Conservation (phyloP, 768 basidiomycete species). For the Solioccasus polychromus region DNA sequence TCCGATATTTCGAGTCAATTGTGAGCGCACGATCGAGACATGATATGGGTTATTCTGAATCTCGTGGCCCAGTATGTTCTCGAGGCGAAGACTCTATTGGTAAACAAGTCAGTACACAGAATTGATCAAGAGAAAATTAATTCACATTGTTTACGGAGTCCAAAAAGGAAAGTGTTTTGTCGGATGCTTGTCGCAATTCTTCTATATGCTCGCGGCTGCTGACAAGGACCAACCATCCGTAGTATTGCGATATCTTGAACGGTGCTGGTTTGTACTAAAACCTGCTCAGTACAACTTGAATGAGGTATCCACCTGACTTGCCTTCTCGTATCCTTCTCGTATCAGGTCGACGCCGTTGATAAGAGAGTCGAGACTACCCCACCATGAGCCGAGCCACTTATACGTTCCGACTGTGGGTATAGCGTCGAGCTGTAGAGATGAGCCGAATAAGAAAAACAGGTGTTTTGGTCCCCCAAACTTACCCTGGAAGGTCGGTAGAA, state of each 20-base stretch:
- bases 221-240: slow-evolving; percentile 41
- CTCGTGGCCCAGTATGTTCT: slow-evolving; percentile 38
- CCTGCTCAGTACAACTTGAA: background rate
- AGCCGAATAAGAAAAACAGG: too few relatives aligned
- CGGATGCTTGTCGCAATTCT: slow-evolving; percentile 39
- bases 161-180: slow-evolving; percentile 35
- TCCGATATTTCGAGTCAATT: slow-evolving; percentile 38
- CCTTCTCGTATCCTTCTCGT: slow-evolving; percentile 32
- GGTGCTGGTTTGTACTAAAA: slow-evolving; percentile 25
- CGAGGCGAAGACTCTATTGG: slow-evolving; percentile 34
- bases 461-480: too few relatives aligned
- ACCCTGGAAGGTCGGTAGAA: too few relatives aligned
- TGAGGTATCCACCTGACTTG: background rate
- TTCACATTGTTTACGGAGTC: too few relatives aligned
- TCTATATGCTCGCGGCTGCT: slow-evolving; percentile 32
- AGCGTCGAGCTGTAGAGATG: slow-evolving; percentile 1
- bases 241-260: slow-evolving; percentile 29
- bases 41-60: slow-evolving; percentile 33
- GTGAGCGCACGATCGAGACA: slow-evolving; percentile 22
- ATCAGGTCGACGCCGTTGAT: slow-evolving; percentile 21
- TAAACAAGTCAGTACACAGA: too few relatives aligned
- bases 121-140: too few relatives aligned
- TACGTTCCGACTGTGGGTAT: slow-evolving; percentile 32
- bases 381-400: slow-evolving; percentile 27
- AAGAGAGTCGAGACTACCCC: slow-evolving; percentile 16